Conservation (phyloP, 768 basidiomycete genomes). For the Phlegmacium glaucopus region DNA sequence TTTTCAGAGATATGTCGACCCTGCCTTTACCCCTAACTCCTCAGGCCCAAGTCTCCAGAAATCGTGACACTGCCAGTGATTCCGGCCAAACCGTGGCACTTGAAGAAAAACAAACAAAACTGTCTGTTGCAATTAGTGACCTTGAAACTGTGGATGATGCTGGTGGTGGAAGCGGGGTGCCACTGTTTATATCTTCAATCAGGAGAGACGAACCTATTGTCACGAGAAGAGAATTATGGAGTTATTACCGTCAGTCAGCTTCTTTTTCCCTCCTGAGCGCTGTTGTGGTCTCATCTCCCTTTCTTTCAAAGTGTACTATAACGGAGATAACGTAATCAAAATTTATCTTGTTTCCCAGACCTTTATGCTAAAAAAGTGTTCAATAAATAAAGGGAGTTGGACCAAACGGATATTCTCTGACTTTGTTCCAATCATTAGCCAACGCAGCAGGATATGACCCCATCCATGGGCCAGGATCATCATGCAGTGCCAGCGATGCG, state of each 20-base stretch:
- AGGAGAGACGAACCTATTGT: slow-evolving; percentile 62
- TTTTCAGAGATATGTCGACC: no score
- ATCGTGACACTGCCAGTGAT: no score
- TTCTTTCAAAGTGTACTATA: slow-evolving; percentile 62
- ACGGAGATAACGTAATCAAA: slow-evolving; percentile 70
- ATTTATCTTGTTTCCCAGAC: neutral
- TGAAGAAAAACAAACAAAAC: neutral
- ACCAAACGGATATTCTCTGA: slow-evolving; percentile 66
- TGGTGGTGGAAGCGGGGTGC: slow-evolving; percentile 1
- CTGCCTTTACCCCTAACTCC: no score
- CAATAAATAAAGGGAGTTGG: slow-evolving; percentile 59
- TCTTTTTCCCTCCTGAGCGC: neutral
- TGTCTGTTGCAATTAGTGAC: neutral
- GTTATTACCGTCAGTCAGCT: slow-evolving; percentile 61
- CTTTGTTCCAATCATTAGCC: slow-evolving; percentile 70
- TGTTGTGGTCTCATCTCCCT: neutral
- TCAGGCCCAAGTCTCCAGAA: no score
- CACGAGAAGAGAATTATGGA: slow-evolving; percentile 73
- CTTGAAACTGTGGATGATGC: neutral
- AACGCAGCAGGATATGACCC: slow-evolving; percentile 76
- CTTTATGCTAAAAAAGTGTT: neutral
- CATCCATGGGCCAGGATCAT: slow-evolving; percentile 61
- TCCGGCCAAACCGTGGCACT: neutral
- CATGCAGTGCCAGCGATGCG: slow-evolving; percentile 51
- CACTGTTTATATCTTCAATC: slow-evolving; percentile 36